Evolutionary conservation across 345 rosid genomes (phyloP), one percentile per base, ranked within the genome.

Genomic region (Boechera retrofracta): DNA sequence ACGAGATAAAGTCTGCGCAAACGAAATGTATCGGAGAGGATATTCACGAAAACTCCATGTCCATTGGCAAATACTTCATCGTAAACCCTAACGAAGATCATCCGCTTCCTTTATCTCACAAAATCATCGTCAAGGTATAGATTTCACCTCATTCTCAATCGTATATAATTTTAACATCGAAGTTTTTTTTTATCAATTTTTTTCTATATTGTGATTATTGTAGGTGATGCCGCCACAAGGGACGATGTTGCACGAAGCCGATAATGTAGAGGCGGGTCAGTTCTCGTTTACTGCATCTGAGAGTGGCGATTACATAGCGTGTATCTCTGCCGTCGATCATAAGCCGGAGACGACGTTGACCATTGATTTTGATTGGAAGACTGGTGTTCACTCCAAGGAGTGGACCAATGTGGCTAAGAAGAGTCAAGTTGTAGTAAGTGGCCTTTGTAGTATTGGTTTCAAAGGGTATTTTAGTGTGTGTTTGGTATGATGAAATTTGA

Each of bases 381-480:
- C 84, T 39, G 98, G 97, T 54, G 84, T 92, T 28, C 89, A 86
- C 32, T 84, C 94, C 26, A 92, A 86, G 74, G 93, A 94, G 51
- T 92, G 97, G 97, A 66, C 88, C 4, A 90, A 82, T 26, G 87
- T 92, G 11, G 95, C 98, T 51, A 94, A 94, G 89, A 87, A 85
- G 73, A 92, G 85, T 39, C 86, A 91, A 75, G 84, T 92, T 55
- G 85, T 76, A 35, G 98, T 94, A 81, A 84, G 48, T 38, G 36
- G 7, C 8, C 12, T 59, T 59, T 59, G 4, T 59, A 59, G 29
- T 59, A 1, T 59, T 36, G 45, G 15, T 16, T 10, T 60, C 15
- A 7, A 35, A 59, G 13, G 6, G 2, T 36, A 5, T 60, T 32
- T 32, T 58, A 33, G 24, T 57, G 11, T 57, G 18, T 32, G 63